phyloP scores from a whole-genome alignment of 345 rosid species.

The Microcos paniculata region DNA sequence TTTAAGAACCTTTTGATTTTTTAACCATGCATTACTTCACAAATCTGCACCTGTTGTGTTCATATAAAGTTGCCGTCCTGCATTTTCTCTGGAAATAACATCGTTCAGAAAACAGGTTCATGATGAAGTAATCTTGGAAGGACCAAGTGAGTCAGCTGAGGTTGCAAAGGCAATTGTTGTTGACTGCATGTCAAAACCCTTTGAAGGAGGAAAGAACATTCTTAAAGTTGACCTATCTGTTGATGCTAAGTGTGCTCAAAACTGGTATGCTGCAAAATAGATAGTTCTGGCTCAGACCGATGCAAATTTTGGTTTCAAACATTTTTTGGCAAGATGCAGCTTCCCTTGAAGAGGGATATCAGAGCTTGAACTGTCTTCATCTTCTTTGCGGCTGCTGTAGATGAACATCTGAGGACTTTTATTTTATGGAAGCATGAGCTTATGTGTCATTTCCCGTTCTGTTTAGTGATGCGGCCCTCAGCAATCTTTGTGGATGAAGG shows the following conservation, averaged over 20 bases:
- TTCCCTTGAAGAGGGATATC: neutral
- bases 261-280: constrained; percentile 92
- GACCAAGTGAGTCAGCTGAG: constrained; percentile 85
- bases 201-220: constrained; percentile 67
- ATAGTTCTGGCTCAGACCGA: neutral
- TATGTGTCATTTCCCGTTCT: neutral
- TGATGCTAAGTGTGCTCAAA: constrained; percentile 90
- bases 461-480: neutral
- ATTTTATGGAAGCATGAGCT: neutral
- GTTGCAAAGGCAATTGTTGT: constrained; percentile 79
- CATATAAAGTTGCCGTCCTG: neutral
- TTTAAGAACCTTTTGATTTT: neutral
- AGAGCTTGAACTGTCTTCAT: neutral
- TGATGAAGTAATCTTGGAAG: constrained; percentile 98
- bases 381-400: neutral
- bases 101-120: constrained; percentile 60
- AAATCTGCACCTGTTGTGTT: neutral
- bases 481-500: neutral
- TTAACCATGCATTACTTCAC: neutral
- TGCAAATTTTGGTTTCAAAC: neutral
- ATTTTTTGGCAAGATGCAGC: neutral
- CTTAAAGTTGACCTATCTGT: constrained; percentile 80
- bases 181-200: constrained; percentile 89
- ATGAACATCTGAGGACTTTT: neutral
- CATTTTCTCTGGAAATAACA: constrained; percentile 16